phyloP scores from a whole-genome alignment of 352 stramenopile species.

The Pythium phragmiticola region DNA sequence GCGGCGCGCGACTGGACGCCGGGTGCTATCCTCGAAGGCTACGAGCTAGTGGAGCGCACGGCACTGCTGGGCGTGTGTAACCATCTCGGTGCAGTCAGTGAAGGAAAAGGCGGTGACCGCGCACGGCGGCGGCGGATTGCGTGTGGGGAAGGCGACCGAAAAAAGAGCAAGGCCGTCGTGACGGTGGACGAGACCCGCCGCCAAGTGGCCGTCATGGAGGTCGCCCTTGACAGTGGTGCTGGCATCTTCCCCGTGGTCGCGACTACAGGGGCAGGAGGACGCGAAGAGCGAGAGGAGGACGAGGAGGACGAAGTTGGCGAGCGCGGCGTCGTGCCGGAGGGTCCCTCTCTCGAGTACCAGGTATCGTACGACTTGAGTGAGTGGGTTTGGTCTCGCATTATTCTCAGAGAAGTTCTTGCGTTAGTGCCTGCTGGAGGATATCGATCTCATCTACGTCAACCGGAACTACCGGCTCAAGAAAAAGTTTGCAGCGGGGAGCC shows the following conservation, averaged over 20 bases:
- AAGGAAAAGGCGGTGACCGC: background rate
- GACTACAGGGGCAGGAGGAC: background rate
- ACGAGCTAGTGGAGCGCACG: conserved; percentile 71
- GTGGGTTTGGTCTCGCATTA: background rate
- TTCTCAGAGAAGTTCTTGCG: background rate
- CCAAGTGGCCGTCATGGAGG: conserved; percentile 13
- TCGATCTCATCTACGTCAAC: conserved; percentile 68
- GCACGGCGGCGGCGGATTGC: background rate
- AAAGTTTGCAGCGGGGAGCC: conserved; percentile 82
- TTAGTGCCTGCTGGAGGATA: conserved; percentile 36
- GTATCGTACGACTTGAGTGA: conserved; percentile 10
- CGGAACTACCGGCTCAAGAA: conserved; percentile 69
- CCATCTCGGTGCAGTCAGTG: conserved; percentile 23
- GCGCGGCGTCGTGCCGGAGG: conserved; percentile 27
- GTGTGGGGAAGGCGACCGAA: background rate
- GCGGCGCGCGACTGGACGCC: conserved; percentile 19
- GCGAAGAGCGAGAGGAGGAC: background rate
- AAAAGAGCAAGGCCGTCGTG: conserved; percentile 5
- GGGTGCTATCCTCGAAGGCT: conserved; percentile 52
- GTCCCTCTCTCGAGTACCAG: conserved; percentile 74
- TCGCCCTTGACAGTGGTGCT: background rate
- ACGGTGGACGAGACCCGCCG: conserved; percentile 4
- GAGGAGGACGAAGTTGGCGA: conserved; percentile 4
- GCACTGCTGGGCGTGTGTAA: conserved; percentile 65
- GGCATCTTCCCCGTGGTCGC: conserved; percentile 8